Evolutionary conservation across 2,329 filamentous ascomycete genomes (phyloP), one percentile per base, ranked within the genome.

Genomic region (Daldinia eschscholtzii): DNA sequence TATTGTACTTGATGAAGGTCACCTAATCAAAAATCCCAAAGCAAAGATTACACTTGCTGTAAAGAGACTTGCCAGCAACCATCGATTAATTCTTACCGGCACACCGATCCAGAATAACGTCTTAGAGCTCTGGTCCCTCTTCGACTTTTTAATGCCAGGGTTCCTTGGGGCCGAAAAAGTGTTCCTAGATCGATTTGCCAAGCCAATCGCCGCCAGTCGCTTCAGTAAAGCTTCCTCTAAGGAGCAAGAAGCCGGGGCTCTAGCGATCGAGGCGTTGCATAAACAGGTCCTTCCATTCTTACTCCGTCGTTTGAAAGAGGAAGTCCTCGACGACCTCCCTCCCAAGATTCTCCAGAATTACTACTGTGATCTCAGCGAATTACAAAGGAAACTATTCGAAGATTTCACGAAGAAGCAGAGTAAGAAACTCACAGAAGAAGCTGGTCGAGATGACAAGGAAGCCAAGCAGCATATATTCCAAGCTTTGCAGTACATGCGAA

Each of bases 291-390:
- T 99, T 37, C 96, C 96, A 1, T 99, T 99, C 90, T 85, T 99
- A 69, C 88, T 99, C 42, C 93, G 96, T 68, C 94, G 96, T 75
- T 87, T 99, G 74, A 99, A 99, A 82, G 96, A 99, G 81, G 96
- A 99, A 80, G 96, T 99, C 18, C 85, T 99, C 67, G 93, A 99
- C 74, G 96, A 99, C 76, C 85, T 99, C 7, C 96, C 96, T 1
- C 96, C 96, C 6, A 99, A 99, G 89, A 99, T 99, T 76, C 84
- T 99, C 58, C 96, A 99, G 79, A 99, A 99, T 80, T 99, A 99
- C 83, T 99, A 99, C 82, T 99, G 96, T 80, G 96, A 99, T 77
- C 90, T 97, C 18, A 97, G 93, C 76, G 96, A 99, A 64, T 84
- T 99, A 58, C 96, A 99, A 80, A 92, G 91, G 83, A 97, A 93